These are phyloP conservation scores for Didymella lethalis DNA, from an alignment of 2,329 filamentous ascomycete species.

Conservation along the genomic window DNA sequence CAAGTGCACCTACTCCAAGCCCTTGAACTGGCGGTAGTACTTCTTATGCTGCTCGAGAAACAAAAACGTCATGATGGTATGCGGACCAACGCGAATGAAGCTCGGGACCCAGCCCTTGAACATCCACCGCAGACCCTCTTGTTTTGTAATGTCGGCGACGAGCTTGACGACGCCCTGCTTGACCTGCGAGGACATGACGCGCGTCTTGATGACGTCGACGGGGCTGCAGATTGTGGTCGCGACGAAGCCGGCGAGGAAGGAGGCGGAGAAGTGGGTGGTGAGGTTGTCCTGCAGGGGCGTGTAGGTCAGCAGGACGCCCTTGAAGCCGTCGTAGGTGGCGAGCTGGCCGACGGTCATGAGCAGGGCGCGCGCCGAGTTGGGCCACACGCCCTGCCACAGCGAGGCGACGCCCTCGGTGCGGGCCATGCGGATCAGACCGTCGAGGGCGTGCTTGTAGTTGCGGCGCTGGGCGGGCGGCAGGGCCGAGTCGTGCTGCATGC, in stretches of 20 bases:
- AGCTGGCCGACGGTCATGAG: slow-evolving; percentile 88
- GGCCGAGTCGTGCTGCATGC: slow-evolving; percentile 93
- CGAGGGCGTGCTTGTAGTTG: slow-evolving; percentile 88
- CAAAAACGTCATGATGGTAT: slow-evolving; percentile 87
- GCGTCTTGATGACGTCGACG: slow-evolving; percentile 88
- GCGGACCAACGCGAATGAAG: slow-evolving; percentile 71
- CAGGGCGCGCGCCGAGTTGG: slow-evolving; percentile 81
- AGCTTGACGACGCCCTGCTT: slow-evolving; percentile 65
- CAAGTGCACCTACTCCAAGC: slow-evolving; percentile 18
- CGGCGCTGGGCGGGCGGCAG: slow-evolving; percentile 76
- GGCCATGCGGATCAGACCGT: slow-evolving; percentile 88
- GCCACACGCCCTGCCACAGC: slow-evolving; percentile 85
- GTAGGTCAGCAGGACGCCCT: slow-evolving; percentile 70
- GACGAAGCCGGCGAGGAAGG: slow-evolving; percentile 79
- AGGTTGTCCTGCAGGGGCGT: slow-evolving; percentile 73
- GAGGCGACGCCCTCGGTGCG: slow-evolving; percentile 78
- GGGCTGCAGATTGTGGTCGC: slow-evolving; percentile 86
- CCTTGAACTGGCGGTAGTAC: slow-evolving; percentile 63
- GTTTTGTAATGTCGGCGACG: slow-evolving; percentile 70
- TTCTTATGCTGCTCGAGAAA: slow-evolving; percentile 89
- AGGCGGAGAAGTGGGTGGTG: slow-evolving; percentile 80
- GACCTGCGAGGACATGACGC: slow-evolving; percentile 76
- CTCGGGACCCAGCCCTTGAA: slow-evolving; percentile 91
- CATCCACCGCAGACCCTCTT: slow-evolving; percentile 81
- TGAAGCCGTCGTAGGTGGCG: slow-evolving; percentile 85